Base-by-base conservation (phyloP, 768 basidiomycete species). In the Leucosporidium creatinivorum region DNA sequence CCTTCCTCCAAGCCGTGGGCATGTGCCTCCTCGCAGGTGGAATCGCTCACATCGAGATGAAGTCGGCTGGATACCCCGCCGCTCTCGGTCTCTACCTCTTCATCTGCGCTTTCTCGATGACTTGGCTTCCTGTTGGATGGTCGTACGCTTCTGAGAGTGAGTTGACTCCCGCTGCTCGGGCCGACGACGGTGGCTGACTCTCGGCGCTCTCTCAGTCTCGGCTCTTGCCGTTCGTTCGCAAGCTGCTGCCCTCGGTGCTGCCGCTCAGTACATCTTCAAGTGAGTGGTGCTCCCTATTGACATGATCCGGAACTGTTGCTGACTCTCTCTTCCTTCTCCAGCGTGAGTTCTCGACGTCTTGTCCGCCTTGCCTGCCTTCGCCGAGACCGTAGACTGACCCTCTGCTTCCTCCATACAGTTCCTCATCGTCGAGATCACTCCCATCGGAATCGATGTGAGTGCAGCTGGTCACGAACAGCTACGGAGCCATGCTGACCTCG, bases 401-500 rank as follows among this genome's bases (percentile, higher is more conserved):
- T 60, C 23, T 23, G 23, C 47, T 31, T 61, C 44, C 58, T 39
- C 64, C n/a, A 3, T 25, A 23, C 68, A 69, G 54, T 73, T 73
- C 67, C 31, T 62, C 1, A 56, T 73, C 21, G 70, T 75, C 23
- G 67, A 66, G 68, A 68, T 73, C 3, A 74, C 73, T 3, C 75
- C 75, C 0, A 33, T 66, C 19, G 75, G 67, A 1, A 74, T 75
- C 63, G 30, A 23, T 17, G 31, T 28, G 13, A 44, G 39, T 36
- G 6, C 12, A 36, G 12, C 33, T 6, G 5, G 12, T 12, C 6
- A 36, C 33, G 33, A 12, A 36, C 5, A 44, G 15, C 39, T 3
- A 12, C 3, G 39, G 15, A 44, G 8, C 39, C 8, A 12, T 15
- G 39, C 39, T 44, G 39, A 44, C 39, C 39, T n/a, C n/a, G 10